A percentile compares a stretch with the other conserved stretches of the same genome.
phyloP scores from a whole-genome alignment of 352 stramenopile species.

The Phytophthora sansomeana region DNA sequence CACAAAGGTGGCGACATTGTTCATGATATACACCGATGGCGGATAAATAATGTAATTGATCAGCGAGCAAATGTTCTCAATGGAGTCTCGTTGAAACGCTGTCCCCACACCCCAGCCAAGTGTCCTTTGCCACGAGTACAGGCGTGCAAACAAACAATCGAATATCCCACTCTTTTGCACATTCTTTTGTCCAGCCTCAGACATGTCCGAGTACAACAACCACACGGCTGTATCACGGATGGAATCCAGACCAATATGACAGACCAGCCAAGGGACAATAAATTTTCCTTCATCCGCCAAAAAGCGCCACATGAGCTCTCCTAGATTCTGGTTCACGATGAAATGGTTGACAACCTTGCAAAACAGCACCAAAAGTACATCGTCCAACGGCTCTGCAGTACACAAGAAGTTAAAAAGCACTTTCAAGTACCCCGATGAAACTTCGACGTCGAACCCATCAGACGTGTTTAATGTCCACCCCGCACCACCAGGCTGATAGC shows the following conservation, averaged over 20 bases:
- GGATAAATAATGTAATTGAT: conserved; percentile 91
- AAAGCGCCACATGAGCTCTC: conserved; percentile 72
- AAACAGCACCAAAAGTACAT: conserved; percentile 85
- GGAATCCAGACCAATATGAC: conserved; percentile 85
- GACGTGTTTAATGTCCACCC: conserved; percentile 45
- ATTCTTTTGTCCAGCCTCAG: conserved; percentile 62
- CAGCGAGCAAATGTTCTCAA: conserved; percentile 88
- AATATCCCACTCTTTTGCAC: conserved; percentile 79
- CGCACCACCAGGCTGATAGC: conserved; percentile 40
- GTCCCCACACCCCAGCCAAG: conserved; percentile 87
- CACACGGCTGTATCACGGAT: conserved; percentile 87
- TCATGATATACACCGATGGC: conserved; percentile 88
- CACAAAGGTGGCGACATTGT: conserved; percentile 83
- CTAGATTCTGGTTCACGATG: conserved; percentile 77
- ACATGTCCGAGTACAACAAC: conserved; percentile 88
- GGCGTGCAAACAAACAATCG: conserved; percentile 75
- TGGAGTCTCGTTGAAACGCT: conserved; percentile 84
- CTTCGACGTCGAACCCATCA: conserved; percentile 63
- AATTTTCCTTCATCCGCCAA: conserved; percentile 73
- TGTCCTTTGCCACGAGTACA: conserved; percentile 86
- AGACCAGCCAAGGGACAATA: conserved; percentile 80
- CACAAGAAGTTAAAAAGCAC: conserved; percentile 89
- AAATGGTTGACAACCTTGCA: conserved; percentile 89
- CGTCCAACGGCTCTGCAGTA: conserved; percentile 65
- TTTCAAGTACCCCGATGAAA: conserved; percentile 74